Evolutionary conservation across 306 rosid genomes (phyloP).

Genomic region (Mimosa pudica): DNA sequence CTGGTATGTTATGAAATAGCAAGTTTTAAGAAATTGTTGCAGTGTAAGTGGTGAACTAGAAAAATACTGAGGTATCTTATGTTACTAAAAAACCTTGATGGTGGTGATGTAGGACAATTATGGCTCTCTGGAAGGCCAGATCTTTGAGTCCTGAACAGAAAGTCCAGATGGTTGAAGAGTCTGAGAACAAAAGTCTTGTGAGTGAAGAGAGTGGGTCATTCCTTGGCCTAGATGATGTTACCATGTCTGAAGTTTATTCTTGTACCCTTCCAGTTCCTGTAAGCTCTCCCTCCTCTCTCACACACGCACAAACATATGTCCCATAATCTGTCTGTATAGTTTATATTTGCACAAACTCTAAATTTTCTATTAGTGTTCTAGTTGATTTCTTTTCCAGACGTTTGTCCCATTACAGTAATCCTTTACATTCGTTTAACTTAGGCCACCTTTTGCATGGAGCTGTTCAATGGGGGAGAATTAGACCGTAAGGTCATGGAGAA

Average conservation of each 20-base stretch:
- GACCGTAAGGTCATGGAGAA: conserved; percentile 85
- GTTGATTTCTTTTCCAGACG: conserved; percentile 1
- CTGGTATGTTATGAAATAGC: background rate
- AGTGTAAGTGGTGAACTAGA: conserved; percentile 19
- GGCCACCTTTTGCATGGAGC: conserved; percentile 77
- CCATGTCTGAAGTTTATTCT: conserved; percentile 82
- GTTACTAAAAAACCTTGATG: conserved; percentile 40
- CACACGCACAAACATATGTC: background rate
- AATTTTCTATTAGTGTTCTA: conserved; percentile 7
- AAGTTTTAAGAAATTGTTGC: conserved; percentile 8
- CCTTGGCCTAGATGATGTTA: conserved; percentile 82
- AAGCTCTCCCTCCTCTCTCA: conserved; percentile 34
- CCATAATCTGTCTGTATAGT: conserved; percentile 5
- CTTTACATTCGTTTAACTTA: conserved; percentile 39
- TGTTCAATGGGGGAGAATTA: conserved; percentile 78
- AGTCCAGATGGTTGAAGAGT: conserved; percentile 80
- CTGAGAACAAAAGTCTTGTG: conserved; percentile 67
- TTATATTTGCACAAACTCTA: conserved; percentile 1
- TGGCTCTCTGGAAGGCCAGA: conserved; percentile 97
- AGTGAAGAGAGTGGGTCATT: conserved; percentile 72
- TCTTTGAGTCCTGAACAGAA: conserved; percentile 98
- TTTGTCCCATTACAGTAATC: conserved; percentile 28
- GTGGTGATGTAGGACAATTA: conserved; percentile 71
- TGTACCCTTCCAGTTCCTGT: conserved; percentile 67
- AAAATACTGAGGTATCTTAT: conserved; percentile 16